phyloP scores from a whole-genome alignment of 805 yeast genomes.

The Nakazawaea anatomiae region DNA sequence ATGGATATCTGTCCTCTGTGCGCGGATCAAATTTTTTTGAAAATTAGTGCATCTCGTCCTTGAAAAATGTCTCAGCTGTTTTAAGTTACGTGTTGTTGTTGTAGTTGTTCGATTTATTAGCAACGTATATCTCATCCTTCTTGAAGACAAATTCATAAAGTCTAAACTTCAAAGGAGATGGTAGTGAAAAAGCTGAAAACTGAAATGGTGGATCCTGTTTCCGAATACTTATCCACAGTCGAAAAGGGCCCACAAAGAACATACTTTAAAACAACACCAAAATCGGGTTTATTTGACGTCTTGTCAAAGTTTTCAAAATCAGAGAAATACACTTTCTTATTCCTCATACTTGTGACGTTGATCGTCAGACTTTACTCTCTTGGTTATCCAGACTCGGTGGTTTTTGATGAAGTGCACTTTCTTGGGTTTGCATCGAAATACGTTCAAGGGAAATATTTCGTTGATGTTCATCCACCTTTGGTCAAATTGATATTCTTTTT shows the following conservation, averaged over 20 bases:
- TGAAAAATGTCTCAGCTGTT: background rate
- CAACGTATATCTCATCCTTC: no score
- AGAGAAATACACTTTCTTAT: constrained; percentile 20
- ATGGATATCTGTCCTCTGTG: background rate
- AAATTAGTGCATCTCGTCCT: no score
- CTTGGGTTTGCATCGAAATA: constrained; percentile 36
- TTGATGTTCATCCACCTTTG: constrained; percentile 72
- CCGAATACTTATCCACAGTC: constrained; percentile 19
- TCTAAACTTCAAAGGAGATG: background rate
- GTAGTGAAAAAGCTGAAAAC: background rate
- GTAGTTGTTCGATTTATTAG: no score
- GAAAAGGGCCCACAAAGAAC: constrained; percentile 26
- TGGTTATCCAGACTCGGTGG: constrained; percentile 31
- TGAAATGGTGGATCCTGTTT: background rate
- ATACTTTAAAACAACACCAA: constrained; percentile 22
- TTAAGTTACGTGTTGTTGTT: background rate
- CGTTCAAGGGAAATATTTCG: constrained; percentile 53
- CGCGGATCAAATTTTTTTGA: constrained; percentile 11
- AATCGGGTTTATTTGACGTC: constrained; percentile 14
- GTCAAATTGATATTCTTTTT: constrained; percentile 54
- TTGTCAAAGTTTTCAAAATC: constrained; percentile 12
- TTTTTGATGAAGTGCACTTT: constrained; percentile 43
- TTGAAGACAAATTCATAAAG: background rate
- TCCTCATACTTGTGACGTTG: constrained; percentile 20
- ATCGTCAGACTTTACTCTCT: constrained; percentile 27